Conservation (phyloP, 192 early-diverging fungal species). For the Linnemannia elongata region DNA sequence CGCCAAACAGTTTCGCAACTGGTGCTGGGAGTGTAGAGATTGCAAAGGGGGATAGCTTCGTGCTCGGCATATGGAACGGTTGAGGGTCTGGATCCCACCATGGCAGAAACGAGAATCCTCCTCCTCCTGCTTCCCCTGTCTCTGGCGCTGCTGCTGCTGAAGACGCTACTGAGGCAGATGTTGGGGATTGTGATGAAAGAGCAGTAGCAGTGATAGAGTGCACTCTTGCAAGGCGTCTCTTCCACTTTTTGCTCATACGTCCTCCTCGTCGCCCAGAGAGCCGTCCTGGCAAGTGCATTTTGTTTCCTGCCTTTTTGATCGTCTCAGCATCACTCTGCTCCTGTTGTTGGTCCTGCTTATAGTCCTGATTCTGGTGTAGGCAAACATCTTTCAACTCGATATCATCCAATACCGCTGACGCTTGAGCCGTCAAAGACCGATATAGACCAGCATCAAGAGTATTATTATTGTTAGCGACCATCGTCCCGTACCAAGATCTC, state of each 20-base stretch:
- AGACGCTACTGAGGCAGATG: neutral
- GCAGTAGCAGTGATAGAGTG: neutral
- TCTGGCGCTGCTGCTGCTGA: neutral
- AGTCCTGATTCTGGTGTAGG: neutral
- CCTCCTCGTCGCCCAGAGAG: neutral
- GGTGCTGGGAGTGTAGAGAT: conserved; percentile 47
- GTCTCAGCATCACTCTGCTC: neutral
- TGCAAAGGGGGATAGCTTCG: conserved; percentile 39
- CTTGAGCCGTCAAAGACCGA: neutral
- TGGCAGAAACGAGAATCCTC: conserved; percentile 1
- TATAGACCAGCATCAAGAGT: no score
- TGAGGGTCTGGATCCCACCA: conserved; percentile 54
- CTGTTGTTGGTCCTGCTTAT: neutral
- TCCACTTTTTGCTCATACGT: neutral
- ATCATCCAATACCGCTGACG: neutral
- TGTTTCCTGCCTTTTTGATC: neutral
- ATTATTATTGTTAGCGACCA: neutral
- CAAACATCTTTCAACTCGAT: conserved; percentile 10
- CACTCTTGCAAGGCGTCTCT: neutral
- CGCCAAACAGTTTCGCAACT: conserved; percentile 31
- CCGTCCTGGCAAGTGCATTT: neutral
- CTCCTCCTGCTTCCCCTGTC: neutral
- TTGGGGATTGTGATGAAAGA: neutral
- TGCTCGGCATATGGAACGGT: conserved; percentile 45
- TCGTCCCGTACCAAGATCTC: neutral